A percentile compares a stretch with the other conserved stretches of the same genome.
phyloP scores from a whole-genome alignment of 2,329 filamentous ascomycete species.

The Colletotrichum endophyticum region DNA sequence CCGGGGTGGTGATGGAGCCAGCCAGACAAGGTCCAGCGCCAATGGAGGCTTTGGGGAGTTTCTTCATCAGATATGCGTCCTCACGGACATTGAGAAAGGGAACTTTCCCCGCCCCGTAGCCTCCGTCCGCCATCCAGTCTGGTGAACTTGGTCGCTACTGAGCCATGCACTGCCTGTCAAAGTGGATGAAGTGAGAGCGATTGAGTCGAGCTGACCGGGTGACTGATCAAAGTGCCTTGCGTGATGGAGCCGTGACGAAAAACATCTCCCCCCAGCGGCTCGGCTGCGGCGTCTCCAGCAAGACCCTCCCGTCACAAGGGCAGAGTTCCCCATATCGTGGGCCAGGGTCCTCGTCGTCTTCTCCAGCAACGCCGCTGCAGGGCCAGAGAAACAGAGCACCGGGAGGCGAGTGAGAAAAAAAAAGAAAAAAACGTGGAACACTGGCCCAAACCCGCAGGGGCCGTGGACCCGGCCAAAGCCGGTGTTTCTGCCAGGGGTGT shows the following conservation, averaged over 20 bases:
- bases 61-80: not conserved
- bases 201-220: slow-evolving; percentile 9
- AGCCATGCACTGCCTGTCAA: not conserved
- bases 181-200: not conserved
- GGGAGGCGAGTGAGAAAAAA: not conserved
- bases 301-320: not conserved
- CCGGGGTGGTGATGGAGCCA: not conserved
- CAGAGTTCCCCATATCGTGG: not conserved
- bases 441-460: not conserved
- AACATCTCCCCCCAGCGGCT: not conserved
- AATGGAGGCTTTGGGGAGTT: not conserved
- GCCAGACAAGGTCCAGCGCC: not conserved
- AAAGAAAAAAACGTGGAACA: not conserved
- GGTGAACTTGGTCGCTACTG: not conserved
- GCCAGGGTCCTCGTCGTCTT: not conserved
- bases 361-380: not conserved
- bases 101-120: not conserved
- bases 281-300: not conserved
- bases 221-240: not conserved
- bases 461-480: slow-evolving; percentile 6
- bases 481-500: slow-evolving; percentile 1
- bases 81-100: not conserved
- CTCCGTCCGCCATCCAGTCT: not conserved
- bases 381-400: not conserved
- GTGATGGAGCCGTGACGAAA: not conserved